Evolutionary conservation across 345 rosid species (phyloP).

Genomic region (Fremontodendron californicum): DNA sequence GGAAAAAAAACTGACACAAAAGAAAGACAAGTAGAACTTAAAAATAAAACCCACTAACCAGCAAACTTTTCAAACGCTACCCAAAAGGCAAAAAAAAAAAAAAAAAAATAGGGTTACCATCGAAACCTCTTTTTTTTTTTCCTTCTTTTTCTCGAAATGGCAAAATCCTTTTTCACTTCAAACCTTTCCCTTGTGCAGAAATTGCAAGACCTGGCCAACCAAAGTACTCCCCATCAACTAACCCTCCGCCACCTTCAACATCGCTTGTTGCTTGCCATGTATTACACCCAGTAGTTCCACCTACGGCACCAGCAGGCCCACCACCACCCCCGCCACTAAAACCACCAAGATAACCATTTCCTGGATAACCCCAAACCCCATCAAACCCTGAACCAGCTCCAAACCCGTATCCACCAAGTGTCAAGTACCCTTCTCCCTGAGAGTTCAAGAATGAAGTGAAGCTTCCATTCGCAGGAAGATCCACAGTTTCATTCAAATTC

Average conservation of each 20-base stretch:
- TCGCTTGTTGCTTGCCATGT: slow-evolving; percentile 37
- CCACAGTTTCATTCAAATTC: slow-evolving; percentile 28
- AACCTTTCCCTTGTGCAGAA: slow-evolving; percentile 41
- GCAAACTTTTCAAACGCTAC: neutral
- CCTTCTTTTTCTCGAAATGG: neutral
- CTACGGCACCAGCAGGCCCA: slow-evolving; percentile 9
- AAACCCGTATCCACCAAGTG: slow-evolving; percentile 25
- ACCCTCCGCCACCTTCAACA: slow-evolving; percentile 25
- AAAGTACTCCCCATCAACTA: slow-evolving; percentile 40
- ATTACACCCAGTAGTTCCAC: slow-evolving; percentile 23
- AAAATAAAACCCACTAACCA: neutral
- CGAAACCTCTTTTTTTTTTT: neutral
- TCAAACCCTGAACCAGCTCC: slow-evolving; percentile 28
- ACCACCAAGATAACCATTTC: slow-evolving; percentile 21
- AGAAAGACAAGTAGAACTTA: neutral
- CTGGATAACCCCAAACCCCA: slow-evolving; percentile 42
- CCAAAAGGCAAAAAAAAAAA: neutral
- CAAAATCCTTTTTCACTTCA: slow-evolving; percentile 27
- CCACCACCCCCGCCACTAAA: slow-evolving; percentile 5
- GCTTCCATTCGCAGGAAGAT: slow-evolving; percentile 18
- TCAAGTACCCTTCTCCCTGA: slow-evolving; percentile 23
- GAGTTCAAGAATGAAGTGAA: slow-evolving; percentile 21
- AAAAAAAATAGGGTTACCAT: neutral
- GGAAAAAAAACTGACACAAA: neutral
- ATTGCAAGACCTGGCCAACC: slow-evolving; percentile 56